Evolutionary conservation across 1,139 yeast species (phyloP).

Genomic region (Pichia sp.): DNA sequence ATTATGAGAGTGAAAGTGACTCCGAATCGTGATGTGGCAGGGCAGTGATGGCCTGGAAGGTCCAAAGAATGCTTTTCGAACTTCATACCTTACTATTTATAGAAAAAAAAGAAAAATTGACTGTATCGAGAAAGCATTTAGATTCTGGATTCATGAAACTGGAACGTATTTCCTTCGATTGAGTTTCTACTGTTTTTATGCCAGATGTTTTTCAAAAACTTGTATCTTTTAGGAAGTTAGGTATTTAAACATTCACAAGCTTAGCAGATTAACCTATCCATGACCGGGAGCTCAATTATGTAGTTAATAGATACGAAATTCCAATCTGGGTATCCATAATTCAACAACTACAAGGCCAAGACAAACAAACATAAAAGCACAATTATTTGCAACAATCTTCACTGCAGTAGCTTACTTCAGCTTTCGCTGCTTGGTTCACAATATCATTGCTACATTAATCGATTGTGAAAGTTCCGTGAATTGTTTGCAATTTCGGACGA

Average conservation of each 20-base stretch:
- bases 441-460: neutral
- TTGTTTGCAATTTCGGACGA: constrained; percentile 1
- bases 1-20: constrained; percentile 35
- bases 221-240: neutral
- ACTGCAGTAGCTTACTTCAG: neutral
- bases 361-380: neutral
- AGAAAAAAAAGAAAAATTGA: constrained; percentile 2
- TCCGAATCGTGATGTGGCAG: constrained; percentile 17
- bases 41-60: neutral
- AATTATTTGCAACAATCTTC: neutral
- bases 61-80: neutral
- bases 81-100: neutral
- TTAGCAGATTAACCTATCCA: neutral
- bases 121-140: neutral
- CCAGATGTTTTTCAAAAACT: neutral
- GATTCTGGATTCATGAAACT: neutral
- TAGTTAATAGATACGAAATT: no score
- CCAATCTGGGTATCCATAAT: no score
- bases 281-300: no score
- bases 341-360: neutral
- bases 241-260: neutral
- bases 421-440: neutral
- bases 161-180: neutral
- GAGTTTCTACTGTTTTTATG: neutral
- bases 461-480: constrained; percentile 1